Conservation (phyloP, 2,329 filamentous ascomycete genomes). For the Colletotrichum gloeosporioides region DNA sequence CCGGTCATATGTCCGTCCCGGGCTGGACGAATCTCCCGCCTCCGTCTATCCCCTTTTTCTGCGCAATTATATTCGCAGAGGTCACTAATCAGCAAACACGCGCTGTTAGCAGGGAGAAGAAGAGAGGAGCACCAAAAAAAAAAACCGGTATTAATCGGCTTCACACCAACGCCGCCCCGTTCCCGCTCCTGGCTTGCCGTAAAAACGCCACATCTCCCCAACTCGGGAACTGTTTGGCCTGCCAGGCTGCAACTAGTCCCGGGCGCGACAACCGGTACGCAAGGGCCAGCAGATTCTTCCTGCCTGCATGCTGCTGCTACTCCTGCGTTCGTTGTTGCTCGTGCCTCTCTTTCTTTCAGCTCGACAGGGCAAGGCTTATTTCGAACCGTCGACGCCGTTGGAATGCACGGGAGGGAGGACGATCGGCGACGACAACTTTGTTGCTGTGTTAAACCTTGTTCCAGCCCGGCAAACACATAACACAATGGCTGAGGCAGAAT, state of each 20-base stretch:
- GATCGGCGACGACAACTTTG: neutral
- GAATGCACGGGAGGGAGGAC: neutral
- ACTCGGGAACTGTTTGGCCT: neutral
- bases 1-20: neutral
- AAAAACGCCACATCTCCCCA: neutral
- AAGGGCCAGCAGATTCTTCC: neutral
- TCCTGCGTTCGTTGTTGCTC: neutral
- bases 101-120: neutral
- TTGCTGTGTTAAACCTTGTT: slow-evolving; percentile 1
- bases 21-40: neutral
- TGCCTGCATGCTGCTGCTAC: neutral
- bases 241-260: neutral
- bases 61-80: neutral
- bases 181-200: neutral
- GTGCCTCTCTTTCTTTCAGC: neutral
- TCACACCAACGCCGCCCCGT: neutral
- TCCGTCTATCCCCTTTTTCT: neutral
- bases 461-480: neutral
- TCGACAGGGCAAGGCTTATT: neutral
- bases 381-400: neutral
- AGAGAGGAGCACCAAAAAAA: neutral
- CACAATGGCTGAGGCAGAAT: neutral
- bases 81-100: neutral
- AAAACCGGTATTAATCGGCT: neutral
- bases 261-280: neutral